Percentiles rank a stretch among this genome's conserved stretches.
Evolutionary conservation across 805 yeast genomes (phyloP).

Genomic region (Candida saitoana): DNA sequence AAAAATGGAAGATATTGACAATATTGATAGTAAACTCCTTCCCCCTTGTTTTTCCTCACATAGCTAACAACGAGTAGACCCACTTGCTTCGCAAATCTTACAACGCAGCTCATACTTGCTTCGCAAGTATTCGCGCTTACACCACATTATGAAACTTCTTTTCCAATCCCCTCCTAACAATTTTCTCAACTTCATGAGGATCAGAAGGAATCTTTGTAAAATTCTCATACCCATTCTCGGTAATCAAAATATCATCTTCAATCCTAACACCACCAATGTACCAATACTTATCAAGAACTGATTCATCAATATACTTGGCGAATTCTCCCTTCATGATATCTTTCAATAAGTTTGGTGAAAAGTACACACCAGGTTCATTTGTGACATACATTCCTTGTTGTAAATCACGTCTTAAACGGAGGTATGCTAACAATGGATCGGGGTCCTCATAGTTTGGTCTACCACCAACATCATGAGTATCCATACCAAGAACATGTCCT

Average conservation of each 20-base stretch:
- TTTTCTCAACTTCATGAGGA: constrained; percentile 73
- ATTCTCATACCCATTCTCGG: constrained; percentile 72
- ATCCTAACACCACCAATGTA: constrained; percentile 96
- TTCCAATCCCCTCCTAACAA: constrained; percentile 65
- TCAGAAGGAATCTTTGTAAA: constrained; percentile 82
- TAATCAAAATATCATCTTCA: constrained; percentile 86
- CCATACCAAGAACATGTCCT: constrained; percentile 92
- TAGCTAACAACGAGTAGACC: too few species aligned
- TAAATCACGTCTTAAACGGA: constrained; percentile 75
- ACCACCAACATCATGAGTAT: constrained; percentile 96
- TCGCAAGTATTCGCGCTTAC: constrained; percentile 9
- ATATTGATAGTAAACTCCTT: too few species aligned
- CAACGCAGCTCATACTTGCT: too few species aligned
- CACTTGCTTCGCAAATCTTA: too few species aligned
- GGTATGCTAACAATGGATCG: constrained; percentile 68
- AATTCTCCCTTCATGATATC: constrained; percentile 50
- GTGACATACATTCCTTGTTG: constrained; percentile 81
- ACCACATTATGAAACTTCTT: constrained; percentile 62
- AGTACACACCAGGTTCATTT: constrained; percentile 93
- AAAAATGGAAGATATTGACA: too few species aligned
- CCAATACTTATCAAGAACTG: constrained; percentile 71
- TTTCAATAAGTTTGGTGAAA: constrained; percentile 75
- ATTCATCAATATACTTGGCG: constrained; percentile 56
- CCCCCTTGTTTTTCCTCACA: too few species aligned
- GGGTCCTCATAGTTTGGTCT: constrained; percentile 79